Percentiles rank a stretch among this genome's conserved stretches.
Conservation (phyloP, 345 rosid species). For the Firmiana major region DNA sequence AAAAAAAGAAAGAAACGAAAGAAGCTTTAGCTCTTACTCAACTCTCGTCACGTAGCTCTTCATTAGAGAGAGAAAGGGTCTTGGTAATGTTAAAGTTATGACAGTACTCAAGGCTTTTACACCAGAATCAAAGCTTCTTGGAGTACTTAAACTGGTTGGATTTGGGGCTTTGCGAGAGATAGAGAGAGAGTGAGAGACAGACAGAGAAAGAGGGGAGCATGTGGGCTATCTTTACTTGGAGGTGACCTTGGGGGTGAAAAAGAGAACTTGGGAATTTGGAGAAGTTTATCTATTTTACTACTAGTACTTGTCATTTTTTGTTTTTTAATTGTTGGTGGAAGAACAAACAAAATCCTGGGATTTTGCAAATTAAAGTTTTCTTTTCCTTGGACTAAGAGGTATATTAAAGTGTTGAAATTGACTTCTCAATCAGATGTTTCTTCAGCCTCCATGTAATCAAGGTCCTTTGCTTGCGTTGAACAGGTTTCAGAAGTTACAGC, state of each 20-base stretch:
- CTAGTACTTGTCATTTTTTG: no score
- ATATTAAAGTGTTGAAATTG: constrained; percentile 18
- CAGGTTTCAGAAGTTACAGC: neutral
- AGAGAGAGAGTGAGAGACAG: neutral
- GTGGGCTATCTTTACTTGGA: constrained; percentile 24
- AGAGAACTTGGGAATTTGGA: constrained; percentile 38
- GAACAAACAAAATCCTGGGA: constrained; percentile 6
- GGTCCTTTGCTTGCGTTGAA: neutral
- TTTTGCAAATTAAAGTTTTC: constrained; percentile 1
- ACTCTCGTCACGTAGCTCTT: constrained; percentile 24
- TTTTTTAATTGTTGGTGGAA: neutral
- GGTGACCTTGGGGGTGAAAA: constrained; percentile 14
- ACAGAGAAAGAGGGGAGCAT: constrained; percentile 15
- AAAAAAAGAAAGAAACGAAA: neutral
- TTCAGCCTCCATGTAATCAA: neutral
- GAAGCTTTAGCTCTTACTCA: neutral
- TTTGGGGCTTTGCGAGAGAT: constrained; percentile 6
- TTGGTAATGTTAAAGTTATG: constrained; percentile 17
- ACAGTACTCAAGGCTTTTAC: constrained; percentile 24
- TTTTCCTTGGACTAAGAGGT: neutral
- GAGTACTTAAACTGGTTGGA: constrained; percentile 9
- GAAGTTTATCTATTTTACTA: neutral
- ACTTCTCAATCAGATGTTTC: constrained; percentile 13
- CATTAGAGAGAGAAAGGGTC: neutral
- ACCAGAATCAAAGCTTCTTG: constrained; percentile 12